Percentiles rank a stretch among this genome's conserved stretches.
Conservation (phyloP, 2,329 filamentous ascomycete genomes). For the Colletotrichum destructivum region DNA sequence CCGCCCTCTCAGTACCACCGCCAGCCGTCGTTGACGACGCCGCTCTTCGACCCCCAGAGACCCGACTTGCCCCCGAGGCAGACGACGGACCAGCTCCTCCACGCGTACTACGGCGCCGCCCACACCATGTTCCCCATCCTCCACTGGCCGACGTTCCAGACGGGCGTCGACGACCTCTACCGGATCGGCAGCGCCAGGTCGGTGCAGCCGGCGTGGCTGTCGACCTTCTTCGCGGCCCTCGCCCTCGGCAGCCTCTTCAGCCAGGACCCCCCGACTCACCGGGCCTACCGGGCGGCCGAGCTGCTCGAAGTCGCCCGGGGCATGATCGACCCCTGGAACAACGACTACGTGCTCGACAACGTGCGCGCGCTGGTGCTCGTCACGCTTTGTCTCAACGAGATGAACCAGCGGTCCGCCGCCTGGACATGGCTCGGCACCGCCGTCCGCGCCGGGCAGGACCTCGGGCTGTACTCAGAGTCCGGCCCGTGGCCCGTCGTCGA, state of each 20-base stretch:
- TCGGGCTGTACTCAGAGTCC: slow-evolving; percentile 84
- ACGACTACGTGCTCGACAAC: slow-evolving; percentile 83
- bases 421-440: slow-evolving; percentile 89
- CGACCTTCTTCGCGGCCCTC: slow-evolving; percentile 86
- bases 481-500: slow-evolving; percentile 83
- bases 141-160: slow-evolving; percentile 88
- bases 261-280: slow-evolving; percentile 67
- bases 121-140: slow-evolving; percentile 88
- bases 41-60: slow-evolving; percentile 65
- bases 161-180: slow-evolving; percentile 84
- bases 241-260: slow-evolving; percentile 86
- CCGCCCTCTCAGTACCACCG: slow-evolving; percentile 80
- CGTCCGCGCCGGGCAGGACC: slow-evolving; percentile 84
- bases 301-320: slow-evolving; percentile 80
- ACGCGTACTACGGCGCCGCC: slow-evolving; percentile 81
- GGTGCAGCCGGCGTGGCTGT: slow-evolving; percentile 79
- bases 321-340: slow-evolving; percentile 85
- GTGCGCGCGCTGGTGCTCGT: slow-evolving; percentile 80
- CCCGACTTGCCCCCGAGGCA: slow-evolving; percentile 80
- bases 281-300: slow-evolving; percentile 68
- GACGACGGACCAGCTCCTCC: slow-evolving; percentile 79
- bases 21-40: slow-evolving; percentile 60
- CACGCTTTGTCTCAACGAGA: slow-evolving; percentile 86
- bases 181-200: slow-evolving; percentile 72
- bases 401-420: slow-evolving; percentile 87